These are phyloP conservation scores for Mallotus nudiflorus DNA, from an alignment of 345 rosid species.

Conservation along the genomic window DNA sequence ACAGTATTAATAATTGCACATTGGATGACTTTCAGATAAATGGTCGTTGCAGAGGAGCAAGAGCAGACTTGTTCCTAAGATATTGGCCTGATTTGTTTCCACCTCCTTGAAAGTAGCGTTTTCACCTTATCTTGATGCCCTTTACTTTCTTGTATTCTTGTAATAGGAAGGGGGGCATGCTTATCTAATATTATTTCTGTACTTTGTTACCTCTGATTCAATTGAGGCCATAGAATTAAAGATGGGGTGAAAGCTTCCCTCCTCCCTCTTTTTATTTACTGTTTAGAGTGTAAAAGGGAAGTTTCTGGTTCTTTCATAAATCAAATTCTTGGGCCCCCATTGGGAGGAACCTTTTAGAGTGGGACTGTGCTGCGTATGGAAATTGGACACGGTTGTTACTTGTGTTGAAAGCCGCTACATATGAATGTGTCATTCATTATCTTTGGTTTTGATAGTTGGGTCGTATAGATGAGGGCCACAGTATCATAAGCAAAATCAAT, in stretches of 20 bases:
- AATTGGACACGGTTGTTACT: neutral
- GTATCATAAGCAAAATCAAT: neutral
- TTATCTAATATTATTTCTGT: neutral
- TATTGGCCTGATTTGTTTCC: neutral
- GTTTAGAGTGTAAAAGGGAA: neutral
- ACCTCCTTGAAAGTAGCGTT: neutral
- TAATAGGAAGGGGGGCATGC: neutral
- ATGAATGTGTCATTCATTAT: neutral
- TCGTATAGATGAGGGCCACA: neutral
- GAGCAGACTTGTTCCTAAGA: neutral
- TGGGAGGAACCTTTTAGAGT: neutral
- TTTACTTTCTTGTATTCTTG: neutral
- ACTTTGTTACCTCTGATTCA: neutral
- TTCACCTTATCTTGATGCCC: neutral
- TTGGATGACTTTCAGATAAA: no score
- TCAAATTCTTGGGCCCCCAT: neutral
- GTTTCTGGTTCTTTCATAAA: neutral
- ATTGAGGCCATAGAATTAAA: neutral
- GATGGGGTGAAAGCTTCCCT: neutral
- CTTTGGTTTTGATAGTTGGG: neutral
- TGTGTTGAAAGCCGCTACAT: neutral
- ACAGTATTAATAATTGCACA: neutral
- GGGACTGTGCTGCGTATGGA: neutral
- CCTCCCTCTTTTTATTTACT: neutral
- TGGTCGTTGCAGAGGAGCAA: neutral